phyloP scores from a whole-genome alignment of 768 basidiomycete genomes.

The Trametes cinnabarina region DNA sequence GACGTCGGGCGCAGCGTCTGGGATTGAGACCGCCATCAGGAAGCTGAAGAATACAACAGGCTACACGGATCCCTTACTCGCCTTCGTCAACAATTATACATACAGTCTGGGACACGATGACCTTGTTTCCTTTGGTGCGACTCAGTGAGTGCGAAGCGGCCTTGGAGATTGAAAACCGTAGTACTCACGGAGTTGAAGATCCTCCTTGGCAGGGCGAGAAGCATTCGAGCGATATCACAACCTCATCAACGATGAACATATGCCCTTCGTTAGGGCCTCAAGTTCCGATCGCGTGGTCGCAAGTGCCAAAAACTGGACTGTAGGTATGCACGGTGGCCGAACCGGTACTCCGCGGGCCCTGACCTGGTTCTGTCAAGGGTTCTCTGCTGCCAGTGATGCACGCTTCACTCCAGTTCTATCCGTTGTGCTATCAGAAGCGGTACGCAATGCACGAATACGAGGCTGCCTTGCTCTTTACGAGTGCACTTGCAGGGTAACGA shows the following conservation, averaged over 20 bases:
- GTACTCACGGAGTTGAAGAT: slow-evolving; percentile 30
- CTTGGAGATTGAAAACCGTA: not conserved
- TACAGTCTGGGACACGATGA: slow-evolving; percentile 57
- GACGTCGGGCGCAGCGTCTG: slow-evolving; percentile 44
- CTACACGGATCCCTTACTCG: slow-evolving; percentile 45
- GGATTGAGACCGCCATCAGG: slow-evolving; percentile 45
- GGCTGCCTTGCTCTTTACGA: not conserved
- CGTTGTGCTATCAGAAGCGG: slow-evolving; percentile 58
- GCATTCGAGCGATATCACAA: slow-evolving; percentile 53
- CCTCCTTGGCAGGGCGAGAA: slow-evolving; percentile 48
- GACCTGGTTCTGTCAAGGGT: slow-evolving; percentile 43
- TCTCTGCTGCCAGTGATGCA: slow-evolving; percentile 50
- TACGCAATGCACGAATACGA: slow-evolving; percentile 27
- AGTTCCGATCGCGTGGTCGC: slow-evolving; percentile 58
- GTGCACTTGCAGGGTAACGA: slow-evolving; percentile 44
- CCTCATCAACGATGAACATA: slow-evolving; percentile 40
- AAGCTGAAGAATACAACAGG: slow-evolving; percentile 50
- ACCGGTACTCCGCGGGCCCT: not conserved
- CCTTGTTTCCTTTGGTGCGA: slow-evolving; percentile 64
- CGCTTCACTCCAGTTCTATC: slow-evolving; percentile 47
- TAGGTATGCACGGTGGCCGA: slow-evolving; percentile 38
- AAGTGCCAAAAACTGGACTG: slow-evolving; percentile 68
- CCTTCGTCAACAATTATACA: slow-evolving; percentile 56
- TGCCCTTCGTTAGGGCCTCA: slow-evolving; percentile 56
- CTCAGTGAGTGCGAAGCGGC: slow-evolving; percentile 44